Percentiles rank a stretch among this genome's conserved stretches.
Conservation (phyloP, 176 grass and related monocot genomes). For the Avena eriantha region DNA sequence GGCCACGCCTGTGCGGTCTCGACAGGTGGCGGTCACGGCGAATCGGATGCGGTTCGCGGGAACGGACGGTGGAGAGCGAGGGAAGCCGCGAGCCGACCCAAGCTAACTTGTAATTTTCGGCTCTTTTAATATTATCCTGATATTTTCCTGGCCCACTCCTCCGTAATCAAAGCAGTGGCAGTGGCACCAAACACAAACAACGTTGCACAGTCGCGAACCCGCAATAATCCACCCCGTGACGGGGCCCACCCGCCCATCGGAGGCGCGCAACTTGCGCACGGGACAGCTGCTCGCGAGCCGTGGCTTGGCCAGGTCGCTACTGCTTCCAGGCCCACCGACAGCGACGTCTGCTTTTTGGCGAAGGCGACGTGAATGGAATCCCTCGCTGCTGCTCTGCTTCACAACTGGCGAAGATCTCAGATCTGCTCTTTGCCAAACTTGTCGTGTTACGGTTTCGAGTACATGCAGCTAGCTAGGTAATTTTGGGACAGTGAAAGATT, state of each 20-base stretch:
- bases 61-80: conserved; percentile 26
- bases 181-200: conserved; percentile 6
- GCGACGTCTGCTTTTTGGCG: conserved; percentile 44
- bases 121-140: background rate
- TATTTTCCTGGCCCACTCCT: conserved; percentile 12
- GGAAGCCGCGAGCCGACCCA: background rate
- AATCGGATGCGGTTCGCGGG: conserved; percentile 3
- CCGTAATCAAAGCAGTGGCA: background rate
- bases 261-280: background rate
- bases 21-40: conserved; percentile 41
- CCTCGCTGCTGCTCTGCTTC: background rate
- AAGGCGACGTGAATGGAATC: conserved; percentile 44
- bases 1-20: conserved; percentile 20
- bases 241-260: background rate
- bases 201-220: conserved; percentile 3
- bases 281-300: background rate
- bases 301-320: background rate
- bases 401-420: conserved; percentile 39
- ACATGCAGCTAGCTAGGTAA: background rate
- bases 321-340: background rate
- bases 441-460: background rate
- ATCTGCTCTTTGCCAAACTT: conserved; percentile 18
- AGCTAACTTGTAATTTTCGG: background rate
- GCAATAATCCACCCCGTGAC: background rate
- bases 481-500: background rate